Conservation (phyloP, 1,139 yeast species). For the Kodamaea derodonti region DNA sequence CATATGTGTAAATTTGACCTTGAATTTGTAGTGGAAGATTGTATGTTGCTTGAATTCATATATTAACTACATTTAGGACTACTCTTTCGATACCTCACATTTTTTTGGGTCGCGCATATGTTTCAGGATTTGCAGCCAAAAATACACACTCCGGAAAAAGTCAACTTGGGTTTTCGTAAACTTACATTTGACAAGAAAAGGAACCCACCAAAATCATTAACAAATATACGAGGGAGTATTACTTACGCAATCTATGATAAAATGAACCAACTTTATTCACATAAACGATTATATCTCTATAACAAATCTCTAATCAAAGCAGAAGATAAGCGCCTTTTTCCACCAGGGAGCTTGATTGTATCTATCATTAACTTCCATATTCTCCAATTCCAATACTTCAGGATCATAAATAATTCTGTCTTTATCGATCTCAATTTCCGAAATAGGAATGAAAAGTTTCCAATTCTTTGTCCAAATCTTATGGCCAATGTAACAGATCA, state of each 20-base stretch:
- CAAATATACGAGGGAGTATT: no score
- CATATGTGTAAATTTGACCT: no score
- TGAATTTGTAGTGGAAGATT: no score
- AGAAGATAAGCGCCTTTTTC: conserved; percentile 16
- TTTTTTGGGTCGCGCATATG: not conserved
- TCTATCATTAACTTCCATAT: conserved; percentile 19
- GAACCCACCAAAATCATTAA: no score
- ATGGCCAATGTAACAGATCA: conserved; percentile 22
- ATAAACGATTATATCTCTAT: not conserved
- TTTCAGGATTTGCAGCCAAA: not conserved
- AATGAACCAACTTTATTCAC: no score
- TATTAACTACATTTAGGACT: not conserved
- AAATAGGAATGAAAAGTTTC: conserved; percentile 16
- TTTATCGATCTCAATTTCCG: conserved; percentile 19
- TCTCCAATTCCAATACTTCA: conserved; percentile 23
- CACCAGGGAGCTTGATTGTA: conserved; percentile 19
- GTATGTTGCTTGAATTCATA: not conserved
- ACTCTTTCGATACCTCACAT: not conserved
- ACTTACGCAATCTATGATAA: no score
- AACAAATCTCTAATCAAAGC: conserved; percentile 12
- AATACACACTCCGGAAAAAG: no score
- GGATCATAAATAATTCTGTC: conserved; percentile 22
- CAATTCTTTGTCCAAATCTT: conserved; percentile 20
- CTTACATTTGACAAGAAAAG: no score
- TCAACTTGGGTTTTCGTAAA: no score